A percentile compares a stretch with the other conserved stretches of the same genome.
phyloP scores from a whole-genome alignment of 2,329 filamentous ascomycete species.

The Grosmannia huntii region DNA sequence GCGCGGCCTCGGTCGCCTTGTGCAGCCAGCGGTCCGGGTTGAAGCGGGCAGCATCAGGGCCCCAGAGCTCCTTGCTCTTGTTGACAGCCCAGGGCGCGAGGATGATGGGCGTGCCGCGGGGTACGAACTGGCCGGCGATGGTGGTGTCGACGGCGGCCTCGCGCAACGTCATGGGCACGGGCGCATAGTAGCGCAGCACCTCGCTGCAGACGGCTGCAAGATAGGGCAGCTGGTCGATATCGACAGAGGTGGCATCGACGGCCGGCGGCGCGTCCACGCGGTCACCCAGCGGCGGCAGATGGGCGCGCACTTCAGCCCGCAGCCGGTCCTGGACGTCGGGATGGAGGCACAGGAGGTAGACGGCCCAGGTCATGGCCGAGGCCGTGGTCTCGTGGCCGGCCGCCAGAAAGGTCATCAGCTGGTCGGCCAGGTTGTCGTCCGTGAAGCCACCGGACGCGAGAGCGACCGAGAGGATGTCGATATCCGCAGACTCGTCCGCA shows the following conservation, averaged over 20 bases:
- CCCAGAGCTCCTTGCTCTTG: conserved; percentile 58
- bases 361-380: conserved; percentile 60
- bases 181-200: conserved; percentile 58
- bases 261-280: conserved; percentile 1
- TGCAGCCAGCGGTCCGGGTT: conserved; percentile 66
- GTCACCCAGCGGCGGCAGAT: conserved; percentile 37
- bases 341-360: conserved; percentile 55
- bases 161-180: conserved; percentile 60
- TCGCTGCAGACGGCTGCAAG: conserved; percentile 71
- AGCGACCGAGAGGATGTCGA: conserved; percentile 72
- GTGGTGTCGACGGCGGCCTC: conserved; percentile 50
- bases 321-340: conserved; percentile 53
- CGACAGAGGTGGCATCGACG: conserved; percentile 24
- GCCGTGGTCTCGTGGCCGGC: conserved; percentile 75
- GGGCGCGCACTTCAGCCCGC: conserved; percentile 51
- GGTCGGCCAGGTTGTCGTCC: conserved; percentile 72
- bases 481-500: conserved; percentile 27
- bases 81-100: conserved; percentile 58
- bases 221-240: conserved; percentile 65
- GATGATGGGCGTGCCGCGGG: conserved; percentile 56
- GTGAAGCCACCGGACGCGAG: conserved; percentile 62
- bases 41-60: conserved; percentile 60
- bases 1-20: conserved; percentile 30
- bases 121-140: conserved; percentile 52
- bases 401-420: conserved; percentile 81